Percentiles rank a stretch among this genome's conserved stretches.
These are phyloP conservation scores for Wickerhamiella infanticola DNA, from an alignment of 1,139 yeast species.

Conservation along the genomic window DNA sequence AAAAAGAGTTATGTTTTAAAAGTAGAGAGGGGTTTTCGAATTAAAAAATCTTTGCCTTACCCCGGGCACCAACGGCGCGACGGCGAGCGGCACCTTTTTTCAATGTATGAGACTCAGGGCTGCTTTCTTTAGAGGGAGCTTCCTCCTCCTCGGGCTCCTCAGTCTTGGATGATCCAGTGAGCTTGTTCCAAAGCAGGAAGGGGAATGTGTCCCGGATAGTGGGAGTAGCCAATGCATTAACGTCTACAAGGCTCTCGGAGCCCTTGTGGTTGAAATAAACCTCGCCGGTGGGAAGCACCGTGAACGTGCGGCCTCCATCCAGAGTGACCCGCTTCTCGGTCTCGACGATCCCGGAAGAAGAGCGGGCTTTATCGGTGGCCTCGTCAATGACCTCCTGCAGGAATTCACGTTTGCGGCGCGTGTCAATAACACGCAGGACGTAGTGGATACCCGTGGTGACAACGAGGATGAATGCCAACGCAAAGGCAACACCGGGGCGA, in stretches of 20 bases:
- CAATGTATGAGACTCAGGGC: background rate
- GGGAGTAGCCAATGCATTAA: slow-evolving; percentile 28
- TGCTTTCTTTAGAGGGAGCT: background rate
- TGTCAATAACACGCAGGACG: slow-evolving; percentile 19
- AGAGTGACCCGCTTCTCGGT: slow-evolving; percentile 24
- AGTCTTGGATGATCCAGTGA: slow-evolving; percentile 11
- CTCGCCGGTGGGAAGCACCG: slow-evolving; percentile 53
- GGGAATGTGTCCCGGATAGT: slow-evolving; percentile 43
- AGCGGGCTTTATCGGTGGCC: slow-evolving; percentile 35
- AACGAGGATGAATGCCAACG: slow-evolving; percentile 34
- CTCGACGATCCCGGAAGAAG: slow-evolving; percentile 18
- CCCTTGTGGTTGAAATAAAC: slow-evolving; percentile 39
- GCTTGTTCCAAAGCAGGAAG: slow-evolving; percentile 23
- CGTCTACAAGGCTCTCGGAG: slow-evolving; percentile 22
- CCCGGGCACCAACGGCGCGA: slow-evolving; percentile 12
- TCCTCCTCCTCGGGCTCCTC: background rate
- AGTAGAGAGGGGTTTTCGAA: background rate
- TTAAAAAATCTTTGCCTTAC: slow-evolving; percentile 9
- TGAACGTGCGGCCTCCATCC: slow-evolving; percentile 40
- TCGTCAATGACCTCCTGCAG: slow-evolving; percentile 27
- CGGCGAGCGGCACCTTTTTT: slow-evolving; percentile 13
- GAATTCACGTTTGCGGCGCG: slow-evolving; percentile 45
- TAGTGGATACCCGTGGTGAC: slow-evolving; percentile 46
- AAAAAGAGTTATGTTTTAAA: background rate
- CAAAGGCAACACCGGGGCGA: slow-evolving; percentile 39